A percentile compares a stretch with the other conserved stretches of the same genome.
Evolutionary conservation across 73 alveolate species (phyloP).

Genomic region (Tetrahymena thermophila): DNA sequence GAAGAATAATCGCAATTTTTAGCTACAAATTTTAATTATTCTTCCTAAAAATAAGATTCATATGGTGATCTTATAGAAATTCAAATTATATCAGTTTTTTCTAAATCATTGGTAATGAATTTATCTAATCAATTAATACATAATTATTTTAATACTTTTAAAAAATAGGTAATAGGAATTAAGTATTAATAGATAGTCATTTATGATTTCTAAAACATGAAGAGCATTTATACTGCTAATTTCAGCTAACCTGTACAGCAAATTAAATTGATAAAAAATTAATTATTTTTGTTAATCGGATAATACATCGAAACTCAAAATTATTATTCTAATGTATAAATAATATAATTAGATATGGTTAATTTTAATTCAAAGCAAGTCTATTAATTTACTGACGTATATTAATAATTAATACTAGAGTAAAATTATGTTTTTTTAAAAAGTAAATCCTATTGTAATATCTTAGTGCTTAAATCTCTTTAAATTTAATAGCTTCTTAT

Average conservation of each 20-base stretch:
- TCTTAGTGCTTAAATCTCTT: neutral
- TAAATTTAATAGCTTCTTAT: too few relatives aligned
- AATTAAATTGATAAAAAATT: too few relatives aligned
- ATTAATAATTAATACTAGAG: neutral
- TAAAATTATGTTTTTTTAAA: too few relatives aligned
- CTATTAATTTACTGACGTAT: neutral
- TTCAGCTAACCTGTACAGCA: neutral
- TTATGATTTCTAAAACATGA: neutral
- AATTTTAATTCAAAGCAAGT: neutral
- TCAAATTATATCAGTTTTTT: neutral
- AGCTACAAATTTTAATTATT: neutral
- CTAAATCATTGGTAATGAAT: neutral
- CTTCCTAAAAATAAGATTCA: neutral
- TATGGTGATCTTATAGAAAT: neutral
- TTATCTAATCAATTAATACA: neutral
- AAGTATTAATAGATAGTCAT: neutral
- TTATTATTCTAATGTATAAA: neutral
- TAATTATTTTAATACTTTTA: too few relatives aligned
- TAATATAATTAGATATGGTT: neutral
- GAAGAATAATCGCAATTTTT: too few relatives aligned
- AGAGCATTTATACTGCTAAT: too few relatives aligned
- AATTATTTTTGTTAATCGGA: neutral
- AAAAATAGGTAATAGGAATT: neutral
- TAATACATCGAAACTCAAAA: too few relatives aligned
- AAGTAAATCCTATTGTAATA: neutral